Evolutionary conservation across 345 rosid species (phyloP).

Genomic region (Combretum micranthum): DNA sequence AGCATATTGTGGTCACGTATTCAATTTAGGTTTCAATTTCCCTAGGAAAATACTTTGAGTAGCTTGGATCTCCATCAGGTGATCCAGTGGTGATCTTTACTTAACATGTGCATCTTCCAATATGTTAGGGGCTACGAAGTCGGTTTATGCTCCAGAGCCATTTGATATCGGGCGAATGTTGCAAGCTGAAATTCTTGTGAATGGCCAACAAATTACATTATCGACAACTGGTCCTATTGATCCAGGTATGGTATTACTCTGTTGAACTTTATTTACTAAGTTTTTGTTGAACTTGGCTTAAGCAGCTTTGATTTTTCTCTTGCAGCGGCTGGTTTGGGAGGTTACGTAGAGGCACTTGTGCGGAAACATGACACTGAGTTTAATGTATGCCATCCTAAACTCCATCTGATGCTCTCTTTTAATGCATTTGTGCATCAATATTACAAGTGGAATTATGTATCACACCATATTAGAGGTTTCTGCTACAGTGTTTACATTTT

Average conservation of each 20-base stretch:
- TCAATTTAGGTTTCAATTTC: too few species aligned
- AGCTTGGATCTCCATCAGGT: too few species aligned
- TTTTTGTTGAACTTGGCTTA: neutral
- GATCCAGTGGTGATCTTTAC: constrained; percentile 7
- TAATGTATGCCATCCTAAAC: constrained; percentile 41
- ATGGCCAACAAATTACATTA: constrained; percentile 45
- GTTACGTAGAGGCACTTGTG: constrained; percentile 91
- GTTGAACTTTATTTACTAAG: neutral
- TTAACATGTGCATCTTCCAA: constrained; percentile 9
- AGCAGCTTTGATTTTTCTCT: constrained; percentile 3
- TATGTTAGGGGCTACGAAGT: constrained; percentile 77
- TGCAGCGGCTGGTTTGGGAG: constrained; percentile 93
- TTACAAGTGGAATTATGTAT: too few species aligned
- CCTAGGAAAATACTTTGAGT: too few species aligned
- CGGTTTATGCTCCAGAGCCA: constrained; percentile 90
- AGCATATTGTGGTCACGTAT: too few species aligned
- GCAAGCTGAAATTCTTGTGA: constrained; percentile 54
- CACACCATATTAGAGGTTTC: too few species aligned
- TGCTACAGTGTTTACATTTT: too few species aligned
- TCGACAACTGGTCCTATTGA: constrained; percentile 69
- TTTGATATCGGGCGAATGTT: constrained; percentile 74
- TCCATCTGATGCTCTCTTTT: neutral
- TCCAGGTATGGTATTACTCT: constrained; percentile 51
- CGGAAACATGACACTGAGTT: constrained; percentile 88
- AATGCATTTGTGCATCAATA: neutral